A percentile compares a stretch with the other conserved stretches of the same genome.
phyloP scores from a whole-genome alignment of 2,329 filamentous ascomycete species.

The Decorospora gaudefroyi region DNA sequence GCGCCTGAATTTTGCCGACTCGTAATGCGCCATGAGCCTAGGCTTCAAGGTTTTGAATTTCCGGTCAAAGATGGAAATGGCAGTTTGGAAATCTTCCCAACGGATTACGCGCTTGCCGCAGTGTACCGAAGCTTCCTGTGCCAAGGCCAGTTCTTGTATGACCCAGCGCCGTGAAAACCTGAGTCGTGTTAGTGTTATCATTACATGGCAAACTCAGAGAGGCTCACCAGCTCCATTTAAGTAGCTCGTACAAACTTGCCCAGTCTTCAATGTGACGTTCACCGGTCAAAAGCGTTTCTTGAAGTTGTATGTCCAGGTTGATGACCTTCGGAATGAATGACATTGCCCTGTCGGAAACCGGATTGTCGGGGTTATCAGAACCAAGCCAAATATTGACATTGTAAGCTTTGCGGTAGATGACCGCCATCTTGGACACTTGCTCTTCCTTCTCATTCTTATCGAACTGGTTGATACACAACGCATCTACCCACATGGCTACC shows the following conservation, averaged over 20 bases:
- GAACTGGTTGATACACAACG: too few relatives aligned
- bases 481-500: too few relatives aligned
- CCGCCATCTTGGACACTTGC: not conserved
- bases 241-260: conserved; percentile 2
- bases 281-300: not conserved
- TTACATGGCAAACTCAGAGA: too few relatives aligned
- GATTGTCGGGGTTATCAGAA: not conserved
- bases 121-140: too few relatives aligned
- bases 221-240: not conserved
- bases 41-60: not conserved
- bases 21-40: too few relatives aligned
- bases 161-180: not conserved
- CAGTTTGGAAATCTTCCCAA: not conserved
- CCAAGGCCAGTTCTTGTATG: too few relatives aligned
- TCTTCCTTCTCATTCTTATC: not conserved
- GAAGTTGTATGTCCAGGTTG: not conserved
- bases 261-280: not conserved
- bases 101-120: not conserved
- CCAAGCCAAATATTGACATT: not conserved
- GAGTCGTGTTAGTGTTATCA: too few relatives aligned
- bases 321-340: not conserved
- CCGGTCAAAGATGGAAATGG: not conserved
- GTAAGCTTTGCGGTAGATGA: not conserved
- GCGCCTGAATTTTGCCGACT: too few relatives aligned
- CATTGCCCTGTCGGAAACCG: not conserved